Base-by-base conservation (phyloP, 2,329 filamentous ascomycete species). In the Xylariaceae sp. region DNA sequence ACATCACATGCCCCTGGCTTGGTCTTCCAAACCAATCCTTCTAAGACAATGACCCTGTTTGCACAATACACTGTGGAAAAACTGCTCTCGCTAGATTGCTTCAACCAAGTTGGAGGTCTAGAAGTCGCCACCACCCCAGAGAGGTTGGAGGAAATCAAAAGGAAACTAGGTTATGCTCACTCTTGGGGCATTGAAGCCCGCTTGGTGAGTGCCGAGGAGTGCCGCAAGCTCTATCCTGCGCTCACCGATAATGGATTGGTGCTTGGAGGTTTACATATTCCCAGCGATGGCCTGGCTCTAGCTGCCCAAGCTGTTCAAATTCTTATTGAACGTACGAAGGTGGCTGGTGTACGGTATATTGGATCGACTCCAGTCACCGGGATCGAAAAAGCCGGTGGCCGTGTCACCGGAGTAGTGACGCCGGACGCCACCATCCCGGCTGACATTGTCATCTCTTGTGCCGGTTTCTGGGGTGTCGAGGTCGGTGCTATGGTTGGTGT, bases 391-490 rank as follows among this genome's bases (percentile, higher is more conserved):
- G 22, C 40, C 11, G 27, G 40, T 8, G 16, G 38, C 19, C 45
- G 41, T 34, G 50, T 53, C 27, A 53, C 48, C 10, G 50, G 48
- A 19, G 50, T 53, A 4, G 43, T 53, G 16, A 53, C 48, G 8
- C 37, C 48, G 3, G 17, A 44, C 3, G 44, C 38, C 3, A 47
- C 32, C 6, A 42, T 53, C 20, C 33, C 50, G n/a, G 48, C 48
- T 2, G 48, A 53, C 11, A 53, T 53, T 17, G 45, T 53, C 19
- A 45, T 51, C 12, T 51, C 50, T 3, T 53, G 50, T 37, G 50
- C 50, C 7, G 50, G 50, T 34, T 53, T 53, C 44, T 53, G 50
- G 50, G 50, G 50, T 23, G 50, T 53, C 4, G 48, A 53, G 17
- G 43, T 53, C 11, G 50, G 50, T 17, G 50, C 44, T 6, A 53